Conservation (phyloP, 257 asterid species). For the Capsicum baccatum region DNA sequence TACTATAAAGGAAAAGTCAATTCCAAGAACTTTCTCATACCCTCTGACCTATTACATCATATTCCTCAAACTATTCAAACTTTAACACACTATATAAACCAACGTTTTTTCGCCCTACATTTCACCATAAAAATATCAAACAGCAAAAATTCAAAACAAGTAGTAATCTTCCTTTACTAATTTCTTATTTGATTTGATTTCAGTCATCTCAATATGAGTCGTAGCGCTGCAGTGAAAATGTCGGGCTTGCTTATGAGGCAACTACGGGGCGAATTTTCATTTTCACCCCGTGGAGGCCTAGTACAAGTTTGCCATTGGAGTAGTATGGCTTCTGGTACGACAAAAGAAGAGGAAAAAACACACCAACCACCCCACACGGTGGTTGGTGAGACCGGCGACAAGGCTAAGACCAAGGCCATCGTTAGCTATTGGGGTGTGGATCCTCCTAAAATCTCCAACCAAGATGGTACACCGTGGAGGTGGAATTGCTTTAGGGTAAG, state of each 20-base stretch:
- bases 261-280: conserved; percentile 9
- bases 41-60: background rate
- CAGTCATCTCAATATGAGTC: conserved; percentile 43
- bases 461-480: conserved; percentile 74
- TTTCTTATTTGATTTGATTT: background rate
- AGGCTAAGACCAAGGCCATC: conserved; percentile 28
- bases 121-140: background rate
- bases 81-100: conserved; percentile 16
- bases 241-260: conserved; percentile 41
- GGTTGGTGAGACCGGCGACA: background rate
- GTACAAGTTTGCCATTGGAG: conserved; percentile 44
- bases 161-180: background rate
- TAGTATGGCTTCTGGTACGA: conserved; percentile 1
- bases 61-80: background rate
- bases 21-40: background rate
- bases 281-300: background rate
- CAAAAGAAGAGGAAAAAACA: conserved; percentile 31
- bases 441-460: conserved; percentile 49
- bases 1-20: background rate
- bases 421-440: conserved; percentile 78
- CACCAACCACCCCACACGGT: conserved; percentile 32
- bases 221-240: conserved; percentile 39
- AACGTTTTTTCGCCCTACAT: background rate
- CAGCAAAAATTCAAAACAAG: background rate
- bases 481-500: conserved; percentile 76